phyloP scores from a whole-genome alignment of 2,329 filamentous ascomycete species.

The Aspergillus oerlinghausenensis region DNA sequence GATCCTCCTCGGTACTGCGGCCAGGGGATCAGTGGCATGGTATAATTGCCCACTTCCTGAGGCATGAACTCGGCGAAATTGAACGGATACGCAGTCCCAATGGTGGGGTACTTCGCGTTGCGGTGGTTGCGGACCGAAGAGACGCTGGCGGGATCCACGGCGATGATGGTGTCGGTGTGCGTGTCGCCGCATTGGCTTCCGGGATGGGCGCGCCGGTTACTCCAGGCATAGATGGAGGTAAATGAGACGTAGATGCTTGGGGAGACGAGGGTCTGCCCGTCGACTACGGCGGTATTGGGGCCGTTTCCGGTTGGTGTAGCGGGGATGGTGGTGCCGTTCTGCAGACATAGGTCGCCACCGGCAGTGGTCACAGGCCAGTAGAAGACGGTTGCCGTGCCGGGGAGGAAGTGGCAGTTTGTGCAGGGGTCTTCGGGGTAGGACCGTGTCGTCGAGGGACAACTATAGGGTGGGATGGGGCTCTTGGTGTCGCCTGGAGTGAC shows the following conservation, averaged over 20 bases:
- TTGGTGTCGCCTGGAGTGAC: constrained; percentile 14
- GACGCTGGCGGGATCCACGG: constrained; percentile 12
- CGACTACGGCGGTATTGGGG: constrained; percentile 17
- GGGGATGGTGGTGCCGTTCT: constrained; percentile 16
- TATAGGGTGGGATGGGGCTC: constrained; percentile 12
- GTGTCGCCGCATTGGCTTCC: constrained; percentile 16
- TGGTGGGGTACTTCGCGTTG: constrained; percentile 19
- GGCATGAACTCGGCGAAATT: constrained; percentile 19
- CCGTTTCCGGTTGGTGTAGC: constrained; percentile 10
- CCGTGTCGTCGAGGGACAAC: constrained; percentile 11
- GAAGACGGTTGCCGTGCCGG: constrained; percentile 19
- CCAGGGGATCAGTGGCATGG: constrained; percentile 18
- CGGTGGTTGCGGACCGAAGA: constrained; percentile 16
- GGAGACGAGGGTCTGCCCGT: constrained; percentile 17
- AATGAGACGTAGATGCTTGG: constrained; percentile 21
- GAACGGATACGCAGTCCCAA: constrained; percentile 19
- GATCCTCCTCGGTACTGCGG: constrained; percentile 15
- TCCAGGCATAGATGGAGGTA: constrained; percentile 18
- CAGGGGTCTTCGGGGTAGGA: constrained; percentile 17
- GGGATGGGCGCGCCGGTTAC: constrained; percentile 14
- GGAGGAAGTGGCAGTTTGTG: constrained; percentile 18
- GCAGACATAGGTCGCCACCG: constrained; percentile 15
- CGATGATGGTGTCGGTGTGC: constrained; percentile 15
- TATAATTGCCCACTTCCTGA: constrained; percentile 15
- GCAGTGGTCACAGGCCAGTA: constrained; percentile 22